Evolutionary conservation across 2,329 filamentous ascomycete species (phyloP), one percentile per base, ranked within the genome.

Genomic region (Ceratocystis cubensis): DNA sequence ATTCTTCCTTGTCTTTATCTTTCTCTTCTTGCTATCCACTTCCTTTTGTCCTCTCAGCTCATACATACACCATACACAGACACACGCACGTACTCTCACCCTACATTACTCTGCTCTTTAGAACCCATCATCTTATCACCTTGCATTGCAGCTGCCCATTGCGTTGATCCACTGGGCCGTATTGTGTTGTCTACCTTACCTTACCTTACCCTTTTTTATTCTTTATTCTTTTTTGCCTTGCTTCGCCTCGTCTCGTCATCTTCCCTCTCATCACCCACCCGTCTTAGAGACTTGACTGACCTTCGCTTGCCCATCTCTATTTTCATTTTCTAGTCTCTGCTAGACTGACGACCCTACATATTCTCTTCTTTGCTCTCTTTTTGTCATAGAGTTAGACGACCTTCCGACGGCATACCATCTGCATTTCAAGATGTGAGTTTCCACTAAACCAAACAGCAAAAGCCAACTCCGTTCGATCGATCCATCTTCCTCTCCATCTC

Each of bases 121-220:
- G 48, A 65, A 45, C 45, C 44, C 64, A 66, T 61, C 45, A 61
- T 66, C 64, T 53, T 53, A 59, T 66, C 64, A 67, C 61, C 59
- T 46, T 66, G 65, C 65, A 66, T 66, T 66, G 65, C 65, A 66
- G 61, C 53, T 57, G 61, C 45, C 61, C 61, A 50, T 63, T 63
- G 20, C 48, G 53, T 59, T 59, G 28, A 59, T 50, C 48, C 50
- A 63, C 65, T 46, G 61, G 61, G 53, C 53, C 33, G 48, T 25
- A 53, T 53, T 53, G 20, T 25, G 48, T 53, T 53, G 48, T 53
- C 48, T 53, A 25, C 48, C 48, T 53, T 17, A 13, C 33, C 44
- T 46, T 46, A n/a, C n/a, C 45, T 20, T n/a, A 48, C 15, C 45
- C 20, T n/a, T 48, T 50, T 46, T 45, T 33, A 45, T 64, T 28